Conservation (phyloP, 371 early-diverging fungal species). For the Sanchytrium tribonematis region DNA sequence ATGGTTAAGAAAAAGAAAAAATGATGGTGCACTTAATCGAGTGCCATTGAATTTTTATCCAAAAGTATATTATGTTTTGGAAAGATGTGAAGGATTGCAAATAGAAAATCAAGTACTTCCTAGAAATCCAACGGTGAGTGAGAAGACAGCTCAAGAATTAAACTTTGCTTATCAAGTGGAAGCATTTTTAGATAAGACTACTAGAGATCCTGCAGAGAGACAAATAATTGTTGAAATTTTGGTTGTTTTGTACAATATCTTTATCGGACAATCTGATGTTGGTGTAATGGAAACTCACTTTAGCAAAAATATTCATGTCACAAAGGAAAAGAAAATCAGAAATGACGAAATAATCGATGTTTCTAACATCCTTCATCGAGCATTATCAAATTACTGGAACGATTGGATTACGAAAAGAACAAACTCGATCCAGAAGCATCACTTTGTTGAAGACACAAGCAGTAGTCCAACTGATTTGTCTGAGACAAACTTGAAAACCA, state of each 20-base stretch:
- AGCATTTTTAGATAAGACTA: constrained; percentile 29
- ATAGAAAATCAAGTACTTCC: constrained; percentile 27
- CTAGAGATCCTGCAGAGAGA: constrained; percentile 58
- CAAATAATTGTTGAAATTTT: constrained; percentile 44
- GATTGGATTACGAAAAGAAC: constrained; percentile 20
- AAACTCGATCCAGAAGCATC: not conserved
- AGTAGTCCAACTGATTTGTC: constrained; percentile 4
- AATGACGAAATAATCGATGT: constrained; percentile 30
- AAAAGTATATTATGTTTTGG: constrained; percentile 36
- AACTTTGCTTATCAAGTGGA: constrained; percentile 44
- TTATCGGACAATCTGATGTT: constrained; percentile 31
- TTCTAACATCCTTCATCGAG: no score
- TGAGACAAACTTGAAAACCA: not conserved
- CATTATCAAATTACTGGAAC: no score
- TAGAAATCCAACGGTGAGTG: constrained; percentile 49
- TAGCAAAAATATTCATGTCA: no score
- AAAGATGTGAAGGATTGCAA: constrained; percentile 17
- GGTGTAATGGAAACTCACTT: constrained; percentile 19
- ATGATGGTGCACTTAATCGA: constrained; percentile 57
- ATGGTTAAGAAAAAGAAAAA: constrained; percentile 45
- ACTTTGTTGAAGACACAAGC: constrained; percentile 9
- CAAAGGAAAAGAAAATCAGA: constrained; percentile 31
- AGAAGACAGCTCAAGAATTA: constrained; percentile 51
- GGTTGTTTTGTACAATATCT: constrained; percentile 29
- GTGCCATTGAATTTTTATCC: constrained; percentile 49